Evolutionary conservation across 768 basidiomycete genomes (phyloP), one percentile per base, ranked within the genome.

Genomic region (Paxillus ammoniavirescens): DNA sequence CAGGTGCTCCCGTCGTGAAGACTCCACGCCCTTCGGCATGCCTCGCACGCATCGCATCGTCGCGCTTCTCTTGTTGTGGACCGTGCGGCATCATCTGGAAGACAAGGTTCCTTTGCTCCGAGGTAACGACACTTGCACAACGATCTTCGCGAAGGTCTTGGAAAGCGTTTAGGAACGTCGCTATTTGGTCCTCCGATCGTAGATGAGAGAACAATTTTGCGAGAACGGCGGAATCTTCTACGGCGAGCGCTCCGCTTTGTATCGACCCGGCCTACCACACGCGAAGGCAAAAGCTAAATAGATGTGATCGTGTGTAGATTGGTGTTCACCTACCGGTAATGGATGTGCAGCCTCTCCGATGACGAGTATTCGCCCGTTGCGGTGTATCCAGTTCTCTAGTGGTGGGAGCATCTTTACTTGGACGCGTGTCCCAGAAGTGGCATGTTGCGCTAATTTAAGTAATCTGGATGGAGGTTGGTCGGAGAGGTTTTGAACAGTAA

Each of bases 271-370:
- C 82, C 84, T 85, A 53, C 8, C 40, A 35, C 23, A n/a, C 23
- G 28, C 17, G 23, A 12, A 43, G 10, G 37, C 42, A 41, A 23
- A 40, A 23, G 21, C 2, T 54, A 26, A 58, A 33, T 30, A 18
- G 10, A 8, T 2, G 35, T 12, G 12, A 35, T 12, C 44, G 23
- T 26, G 44, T 18, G n/a, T 9, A 21, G 38, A 0, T n/a, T 42
- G 30, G 18, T 10, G 56, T 55, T 21, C 5, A 70, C 77, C 52
- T 58, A 80, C 83, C 62, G 80, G 68, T 35, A 81, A 65, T 13
- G 83, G 80, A 64, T 86, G 83, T 0, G 80, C 82, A 2, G 83
- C 82, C 50, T 84, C 82, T 46, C 83, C 85, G n/a, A 83, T 73
- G 14, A 85, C 65, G 14, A 80, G 74, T 18, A 80, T 66, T 47